These are phyloP conservation scores for Harrya chromipes DNA, from an alignment of 768 basidiomycete genomes.

Conservation along the genomic window DNA sequence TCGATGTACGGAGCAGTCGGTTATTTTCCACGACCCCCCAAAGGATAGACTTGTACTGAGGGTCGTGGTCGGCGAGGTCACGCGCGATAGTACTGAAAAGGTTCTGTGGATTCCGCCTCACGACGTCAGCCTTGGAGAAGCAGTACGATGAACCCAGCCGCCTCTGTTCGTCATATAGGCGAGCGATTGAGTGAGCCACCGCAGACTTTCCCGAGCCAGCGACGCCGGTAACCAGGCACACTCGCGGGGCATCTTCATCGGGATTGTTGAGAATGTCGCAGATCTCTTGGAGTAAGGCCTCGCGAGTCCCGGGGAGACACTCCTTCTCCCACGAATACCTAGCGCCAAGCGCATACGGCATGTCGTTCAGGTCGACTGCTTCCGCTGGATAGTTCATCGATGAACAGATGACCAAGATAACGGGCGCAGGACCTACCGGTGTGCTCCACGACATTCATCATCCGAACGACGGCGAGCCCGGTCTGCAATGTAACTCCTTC, in stretches of 20 bases:
- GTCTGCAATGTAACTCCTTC: neutral
- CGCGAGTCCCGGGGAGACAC: neutral
- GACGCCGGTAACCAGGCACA: too few species aligned
- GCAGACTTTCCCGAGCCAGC: too few species aligned
- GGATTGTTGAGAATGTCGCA: neutral
- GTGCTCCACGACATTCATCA: neutral
- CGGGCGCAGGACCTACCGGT: too few species aligned
- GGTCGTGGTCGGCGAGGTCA: conserved; percentile 24
- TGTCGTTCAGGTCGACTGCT: neutral
- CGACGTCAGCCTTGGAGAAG: conserved; percentile 6
- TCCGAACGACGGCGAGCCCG: neutral
- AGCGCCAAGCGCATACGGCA: conserved; percentile 1
- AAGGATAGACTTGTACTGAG: conserved; percentile 7
- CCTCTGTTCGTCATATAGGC: too few species aligned
- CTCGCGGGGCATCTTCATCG: neutral
- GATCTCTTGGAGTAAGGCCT: neutral
- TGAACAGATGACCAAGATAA: too few species aligned
- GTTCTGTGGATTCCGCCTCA: conserved; percentile 9
- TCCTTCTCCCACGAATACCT: neutral
- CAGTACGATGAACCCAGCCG: conserved; percentile 25
- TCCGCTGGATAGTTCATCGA: neutral
- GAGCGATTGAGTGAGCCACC: too few species aligned
- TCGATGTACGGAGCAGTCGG: conserved; percentile 3
- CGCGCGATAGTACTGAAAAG: conserved; percentile 27
- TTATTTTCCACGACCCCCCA: conserved; percentile 5